Base-by-base conservation (phyloP, 2,329 filamentous ascomycete genomes). In the Cercospora zeae-maydis region DNA sequence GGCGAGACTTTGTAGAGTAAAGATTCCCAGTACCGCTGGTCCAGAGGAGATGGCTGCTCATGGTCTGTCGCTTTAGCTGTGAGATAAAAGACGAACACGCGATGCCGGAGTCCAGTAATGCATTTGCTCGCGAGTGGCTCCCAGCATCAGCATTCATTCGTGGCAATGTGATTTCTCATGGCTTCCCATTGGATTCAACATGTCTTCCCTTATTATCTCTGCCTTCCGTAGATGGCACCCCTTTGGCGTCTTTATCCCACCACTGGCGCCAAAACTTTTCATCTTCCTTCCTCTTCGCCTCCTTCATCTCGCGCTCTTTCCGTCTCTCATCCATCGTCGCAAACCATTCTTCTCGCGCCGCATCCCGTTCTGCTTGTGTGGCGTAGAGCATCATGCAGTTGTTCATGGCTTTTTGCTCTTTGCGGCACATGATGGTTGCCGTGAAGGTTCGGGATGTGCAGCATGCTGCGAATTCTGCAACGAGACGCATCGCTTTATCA, bases 301-400 rank as follows among this genome's bases (percentile, higher is more conserved):
- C 80, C 65, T 80, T 78, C 66, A 83, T 82, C 76, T 92, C 88
- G 37, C 87, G 80, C 76, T 89, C 86, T 62, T 80, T 80, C 70
- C 87, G 84, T 61, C 93, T 83, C 78, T 92, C 86, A 70, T 91
- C 82, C 57, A 91, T 84, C 67, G 85, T 83, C 57, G 87, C 86
- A 76, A 98, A 98, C 95, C 95, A 99, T 75, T 98, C 92, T 77
- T 92, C 90, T 58, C 95, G 83, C 67, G 95, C 95, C 24, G 86
- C 87, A 79, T 99, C 95, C 77, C 96, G 85, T 75, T 96, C 91
- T 59, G 84, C 86, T 67, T 88, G 90, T 67, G 91, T 96, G 60
- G 93, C 93, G 79, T 96, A 89, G 61, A 83, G 78, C 70, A 93
- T 83, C 92, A 99, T 97, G 81, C 95, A 99, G 65, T 81, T 83